Conservation (phyloP, 2,329 filamentous ascomycete species). For the Exophiala sp. region DNA sequence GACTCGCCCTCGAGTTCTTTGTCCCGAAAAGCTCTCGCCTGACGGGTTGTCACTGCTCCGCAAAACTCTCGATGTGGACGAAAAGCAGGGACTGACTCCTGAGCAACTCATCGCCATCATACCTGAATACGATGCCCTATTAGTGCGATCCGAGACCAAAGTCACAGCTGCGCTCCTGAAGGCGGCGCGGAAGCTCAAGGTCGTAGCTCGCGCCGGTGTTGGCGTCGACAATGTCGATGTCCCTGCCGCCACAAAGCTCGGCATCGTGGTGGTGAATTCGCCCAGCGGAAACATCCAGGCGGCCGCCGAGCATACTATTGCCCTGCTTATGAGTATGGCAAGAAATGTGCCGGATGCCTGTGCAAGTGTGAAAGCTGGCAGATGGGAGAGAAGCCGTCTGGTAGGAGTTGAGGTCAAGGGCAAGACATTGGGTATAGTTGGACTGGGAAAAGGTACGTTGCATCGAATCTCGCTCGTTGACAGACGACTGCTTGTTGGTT, state of each 20-base stretch:
- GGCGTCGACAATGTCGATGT: constrained; percentile 80
- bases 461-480: background rate
- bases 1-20: constrained; percentile 53
- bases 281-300: constrained; percentile 75
- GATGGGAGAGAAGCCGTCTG: constrained; percentile 68
- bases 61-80: constrained; percentile 63
- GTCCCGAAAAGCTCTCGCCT: constrained; percentile 73
- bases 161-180: constrained; percentile 63
- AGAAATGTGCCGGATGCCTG: constrained; percentile 67
- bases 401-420: constrained; percentile 72
- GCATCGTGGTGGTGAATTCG: constrained; percentile 74
- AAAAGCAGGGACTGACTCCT: constrained; percentile 55
- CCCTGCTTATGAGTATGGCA: constrained; percentile 66
- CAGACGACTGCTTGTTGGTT: background rate
- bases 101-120: constrained; percentile 63
- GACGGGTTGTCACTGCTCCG: constrained; percentile 67
- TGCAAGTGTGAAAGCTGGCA: constrained; percentile 61
- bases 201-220: constrained; percentile 74
- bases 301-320: constrained; percentile 71
- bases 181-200: constrained; percentile 63
- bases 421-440: constrained; percentile 70
- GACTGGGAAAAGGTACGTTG: constrained; percentile 63
- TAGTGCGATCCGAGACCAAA: constrained; percentile 75
- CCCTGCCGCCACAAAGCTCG: constrained; percentile 61
- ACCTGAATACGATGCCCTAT: constrained; percentile 65